Conservation (phyloP, 192 early-diverging fungal species). For the Irineochytrium annulatum region DNA sequence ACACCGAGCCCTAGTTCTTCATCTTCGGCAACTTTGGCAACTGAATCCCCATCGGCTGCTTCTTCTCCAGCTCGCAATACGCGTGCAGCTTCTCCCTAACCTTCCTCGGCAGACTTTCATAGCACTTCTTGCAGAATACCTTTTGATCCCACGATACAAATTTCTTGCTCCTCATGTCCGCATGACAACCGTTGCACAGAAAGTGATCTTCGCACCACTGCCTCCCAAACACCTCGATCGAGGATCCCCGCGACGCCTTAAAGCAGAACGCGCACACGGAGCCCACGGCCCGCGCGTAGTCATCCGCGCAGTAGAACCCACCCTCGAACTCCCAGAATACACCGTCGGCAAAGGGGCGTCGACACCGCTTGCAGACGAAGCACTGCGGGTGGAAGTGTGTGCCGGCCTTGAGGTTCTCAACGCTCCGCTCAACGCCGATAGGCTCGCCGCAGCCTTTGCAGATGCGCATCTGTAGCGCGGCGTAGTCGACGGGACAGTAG, state of each 20-base stretch:
- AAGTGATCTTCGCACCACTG: constrained; percentile 52
- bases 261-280: constrained; percentile 40
- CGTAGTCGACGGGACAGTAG: constrained; percentile 43
- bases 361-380: constrained; percentile 50
- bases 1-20: too few relatives aligned
- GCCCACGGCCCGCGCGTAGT: constrained; percentile 45
- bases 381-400: constrained; percentile 19
- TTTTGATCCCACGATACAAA: constrained; percentile 45
- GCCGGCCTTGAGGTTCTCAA: constrained; percentile 18
- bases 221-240: constrained; percentile 36
- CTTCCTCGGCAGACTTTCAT: constrained; percentile 39
- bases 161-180: constrained; percentile 11
- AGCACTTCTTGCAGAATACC: constrained; percentile 46
- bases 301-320: constrained; percentile 41
- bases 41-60: too few relatives aligned
- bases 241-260: constrained; percentile 31
- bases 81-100: constrained; percentile 26
- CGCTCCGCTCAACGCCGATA: constrained; percentile 33
- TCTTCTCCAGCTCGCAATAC: constrained; percentile 27
- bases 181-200: constrained; percentile 40
- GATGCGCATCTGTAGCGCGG: constrained; percentile 18
- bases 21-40: too few relatives aligned
- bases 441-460: constrained; percentile 41
- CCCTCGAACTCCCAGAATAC: constrained; percentile 41
- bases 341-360: constrained; percentile 34